Evolutionary conservation across 2,329 filamentous ascomycete species (phyloP).

Genomic region (Aspergillus sp.): DNA sequence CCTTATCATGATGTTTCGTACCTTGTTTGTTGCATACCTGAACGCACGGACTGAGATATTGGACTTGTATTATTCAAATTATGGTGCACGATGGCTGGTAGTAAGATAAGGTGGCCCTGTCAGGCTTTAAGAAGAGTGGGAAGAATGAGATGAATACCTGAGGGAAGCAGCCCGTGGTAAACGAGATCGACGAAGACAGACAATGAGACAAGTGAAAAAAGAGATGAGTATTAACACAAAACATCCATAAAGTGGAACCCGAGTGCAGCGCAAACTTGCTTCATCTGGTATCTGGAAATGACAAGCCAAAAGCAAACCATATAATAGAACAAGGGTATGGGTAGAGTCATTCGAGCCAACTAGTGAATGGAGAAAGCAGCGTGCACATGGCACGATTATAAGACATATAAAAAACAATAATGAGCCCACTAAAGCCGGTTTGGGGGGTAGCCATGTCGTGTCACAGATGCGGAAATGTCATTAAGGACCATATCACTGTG

Average conservation of each 20-base stretch:
- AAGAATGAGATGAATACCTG: background rate
- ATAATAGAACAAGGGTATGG: slow-evolving; percentile 12
- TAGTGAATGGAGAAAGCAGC: slow-evolving; percentile 10
- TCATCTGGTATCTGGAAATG: slow-evolving; percentile 12
- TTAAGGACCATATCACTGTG: slow-evolving; percentile 27
- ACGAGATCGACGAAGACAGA: slow-evolving; percentile 13
- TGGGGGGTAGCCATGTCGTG: slow-evolving; percentile 14
- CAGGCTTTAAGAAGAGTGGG: slow-evolving; percentile 18
- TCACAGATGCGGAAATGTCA: slow-evolving; percentile 12
- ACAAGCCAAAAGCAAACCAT: slow-evolving; percentile 6
- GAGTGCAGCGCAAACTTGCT: slow-evolving; percentile 13
- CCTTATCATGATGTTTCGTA: background rate
- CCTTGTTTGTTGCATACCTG: background rate
- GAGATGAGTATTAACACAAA: slow-evolving; percentile 15
- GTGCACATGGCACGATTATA: slow-evolving; percentile 13
- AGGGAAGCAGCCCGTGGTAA: slow-evolving; percentile 1
- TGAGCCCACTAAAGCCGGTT: slow-evolving; percentile 12
- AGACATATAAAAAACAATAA: slow-evolving; percentile 5
- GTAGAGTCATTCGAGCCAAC: slow-evolving; percentile 9
- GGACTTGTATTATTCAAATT: slow-evolving; percentile 12
- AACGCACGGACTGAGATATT: background rate
- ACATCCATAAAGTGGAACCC: slow-evolving; percentile 3
- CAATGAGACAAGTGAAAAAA: slow-evolving; percentile 4
- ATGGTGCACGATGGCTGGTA: slow-evolving; percentile 12
- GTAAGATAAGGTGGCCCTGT: slow-evolving; percentile 7